Evolutionary conservation across 164 flowering plant genomes (phyloP).

Genomic region (Stephania cephalantha): DNA sequence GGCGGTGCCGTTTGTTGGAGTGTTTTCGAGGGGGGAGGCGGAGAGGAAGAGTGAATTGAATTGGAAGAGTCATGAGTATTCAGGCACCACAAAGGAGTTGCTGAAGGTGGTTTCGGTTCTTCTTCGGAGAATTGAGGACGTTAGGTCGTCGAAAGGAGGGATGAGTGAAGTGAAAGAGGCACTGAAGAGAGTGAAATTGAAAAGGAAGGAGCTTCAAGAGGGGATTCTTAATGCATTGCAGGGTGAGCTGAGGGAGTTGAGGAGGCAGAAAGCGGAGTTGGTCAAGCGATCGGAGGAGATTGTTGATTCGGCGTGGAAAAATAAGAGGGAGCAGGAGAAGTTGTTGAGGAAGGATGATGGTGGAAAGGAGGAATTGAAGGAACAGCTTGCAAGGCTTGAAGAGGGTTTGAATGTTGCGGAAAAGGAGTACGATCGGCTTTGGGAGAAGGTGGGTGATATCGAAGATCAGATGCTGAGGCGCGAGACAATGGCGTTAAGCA

Average conservation of each 20-base stretch:
- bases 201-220: slow-evolving; percentile 37
- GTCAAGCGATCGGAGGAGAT: slow-evolving; percentile 29
- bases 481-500: slow-evolving; percentile 54
- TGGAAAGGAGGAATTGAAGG: slow-evolving; percentile 22
- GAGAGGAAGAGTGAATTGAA: slow-evolving; percentile 14
- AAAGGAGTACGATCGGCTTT: slow-evolving; percentile 43
- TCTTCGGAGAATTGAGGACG: slow-evolving; percentile 47
- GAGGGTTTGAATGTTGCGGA: slow-evolving; percentile 33
- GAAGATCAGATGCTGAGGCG: slow-evolving; percentile 56
- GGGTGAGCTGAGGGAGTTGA: slow-evolving; percentile 38
- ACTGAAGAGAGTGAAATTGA: slow-evolving; percentile 45
- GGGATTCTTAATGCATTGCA: slow-evolving; percentile 43
- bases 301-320: slow-evolving; percentile 19
- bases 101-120: slow-evolving; percentile 42
- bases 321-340: slow-evolving; percentile 31
- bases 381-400: slow-evolving; percentile 30
- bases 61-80: slow-evolving; percentile 41
- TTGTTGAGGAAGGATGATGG: slow-evolving; percentile 24
- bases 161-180: slow-evolving; percentile 35
- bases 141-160: slow-evolving; percentile 33
- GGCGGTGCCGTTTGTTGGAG: slow-evolving; percentile 29
- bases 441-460: slow-evolving; percentile 59
- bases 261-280: slow-evolving; percentile 33
- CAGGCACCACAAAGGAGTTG: slow-evolving; percentile 45
- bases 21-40: slow-evolving; percentile 10